Evolutionary conservation across 257 asterid genomes (phyloP), one percentile per base, ranked within the genome.

Genomic region (Marsdenia floribunda): DNA sequence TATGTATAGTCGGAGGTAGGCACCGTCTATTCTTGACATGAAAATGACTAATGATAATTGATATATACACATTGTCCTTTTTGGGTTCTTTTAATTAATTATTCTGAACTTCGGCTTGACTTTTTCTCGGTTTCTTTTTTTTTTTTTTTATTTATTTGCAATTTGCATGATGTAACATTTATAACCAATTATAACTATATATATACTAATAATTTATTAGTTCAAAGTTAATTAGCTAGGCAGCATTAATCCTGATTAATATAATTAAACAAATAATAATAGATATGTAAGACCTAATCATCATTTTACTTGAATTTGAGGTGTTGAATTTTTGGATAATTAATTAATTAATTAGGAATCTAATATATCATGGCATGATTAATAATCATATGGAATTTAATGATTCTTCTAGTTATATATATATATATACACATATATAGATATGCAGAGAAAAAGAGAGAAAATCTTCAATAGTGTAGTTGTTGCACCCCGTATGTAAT

Each of bases 11-110:
- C 85, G 64, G 76, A 64, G 81, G 81, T 81, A 64, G 85, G 85
- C 85, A 81, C 85, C 85, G 85, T 77, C 80, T 77, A 63, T 74
- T 73, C 49, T 81, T 77, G 77, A 81, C 82, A 75, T 19, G 75
- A 77, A 73, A 69, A 66, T 37, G 72, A 52, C 12, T 57, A 22
- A 70, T 49, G 47, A 50, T 49, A 44, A 70, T 14, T 37, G 64
- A 59, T 37, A 18, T 47, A 47, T 5, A 67, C 21, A 18, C 47
- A 44, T 44, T 6, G 5, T 59, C n/a, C 49, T 47, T 57, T 68
- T 79, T 26, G 70, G 14, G 46, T n/a, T 57, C 66, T 59, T 24
- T 29, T 29, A 29, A 29, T 29, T 44, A 6, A 44, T 44, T 59
- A 24, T 11, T 59, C 66, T 10, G 24, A 24, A 3, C 13, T 59